These are phyloP conservation scores for Leptosphaerulina australis DNA, from an alignment of 2,329 filamentous ascomycete species.

Conservation along the genomic window DNA sequence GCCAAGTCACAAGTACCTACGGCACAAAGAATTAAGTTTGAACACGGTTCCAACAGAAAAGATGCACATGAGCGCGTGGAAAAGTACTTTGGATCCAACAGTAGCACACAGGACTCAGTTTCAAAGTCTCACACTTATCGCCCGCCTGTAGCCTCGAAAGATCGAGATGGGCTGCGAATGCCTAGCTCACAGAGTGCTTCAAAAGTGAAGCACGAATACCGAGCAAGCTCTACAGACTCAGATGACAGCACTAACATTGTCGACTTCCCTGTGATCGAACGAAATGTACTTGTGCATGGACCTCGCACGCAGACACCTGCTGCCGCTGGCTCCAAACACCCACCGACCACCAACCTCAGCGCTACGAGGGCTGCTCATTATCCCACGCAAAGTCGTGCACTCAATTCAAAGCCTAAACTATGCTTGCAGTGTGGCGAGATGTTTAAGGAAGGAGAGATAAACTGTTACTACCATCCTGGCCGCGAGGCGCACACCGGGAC, in stretches of 20 bases:
- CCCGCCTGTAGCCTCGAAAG: background rate
- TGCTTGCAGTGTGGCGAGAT: conserved; percentile 25
- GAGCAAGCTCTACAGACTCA: conserved; percentile 7
- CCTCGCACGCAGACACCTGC: background rate
- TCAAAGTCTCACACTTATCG: background rate
- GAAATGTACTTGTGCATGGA: background rate
- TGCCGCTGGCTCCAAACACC: background rate
- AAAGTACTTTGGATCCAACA: conserved; percentile 4
- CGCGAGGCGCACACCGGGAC: background rate
- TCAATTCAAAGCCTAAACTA: background rate
- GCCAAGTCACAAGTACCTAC: conserved; percentile 1
- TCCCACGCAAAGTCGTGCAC: background rate
- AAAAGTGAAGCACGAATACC: conserved; percentile 19
- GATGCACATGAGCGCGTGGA: conserved; percentile 18
- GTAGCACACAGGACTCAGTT: background rate
- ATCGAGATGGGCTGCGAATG: background rate
- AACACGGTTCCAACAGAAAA: conserved; percentile 1
- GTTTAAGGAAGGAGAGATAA: background rate
- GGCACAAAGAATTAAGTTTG: conserved; percentile 5
- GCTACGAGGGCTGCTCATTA: background rate
- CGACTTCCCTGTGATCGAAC: conserved; percentile 13
- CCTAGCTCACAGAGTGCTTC: background rate
- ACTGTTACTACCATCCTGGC: conserved; percentile 30
- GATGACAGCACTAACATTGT: conserved; percentile 20
- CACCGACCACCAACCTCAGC: background rate